These are phyloP conservation scores for Candida anglica DNA, from an alignment of 805 yeast genomes.

Conservation along the genomic window DNA sequence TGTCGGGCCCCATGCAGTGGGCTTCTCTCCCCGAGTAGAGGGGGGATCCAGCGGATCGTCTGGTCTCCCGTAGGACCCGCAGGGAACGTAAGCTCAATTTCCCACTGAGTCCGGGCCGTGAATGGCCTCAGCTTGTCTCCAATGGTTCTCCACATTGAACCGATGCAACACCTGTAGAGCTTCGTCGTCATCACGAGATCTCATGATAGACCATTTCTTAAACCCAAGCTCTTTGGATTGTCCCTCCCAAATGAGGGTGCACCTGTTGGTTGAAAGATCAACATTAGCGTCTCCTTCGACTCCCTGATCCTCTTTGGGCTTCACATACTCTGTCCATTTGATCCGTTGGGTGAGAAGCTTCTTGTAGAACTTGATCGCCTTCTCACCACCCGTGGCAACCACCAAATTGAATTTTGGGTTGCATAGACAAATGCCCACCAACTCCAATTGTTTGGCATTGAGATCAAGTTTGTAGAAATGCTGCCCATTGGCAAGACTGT, in stretches of 20 bases:
- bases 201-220: conserved; percentile 65
- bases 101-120: too few species aligned
- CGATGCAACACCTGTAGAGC: conserved; percentile 45
- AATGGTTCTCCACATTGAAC: conserved; percentile 56
- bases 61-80: too few species aligned
- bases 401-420: conserved; percentile 50
- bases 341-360: conserved; percentile 60
- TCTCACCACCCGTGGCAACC: conserved; percentile 71
- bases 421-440: conserved; percentile 60
- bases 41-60: too few species aligned
- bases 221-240: conserved; percentile 50
- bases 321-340: conserved; percentile 59
- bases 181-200: conserved; percentile 47
- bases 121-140: conserved; percentile 46
- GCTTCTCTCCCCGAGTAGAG: too few species aligned
- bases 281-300: conserved; percentile 4
- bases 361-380: conserved; percentile 57
- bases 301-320: conserved; percentile 21
- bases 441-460: conserved; percentile 69
- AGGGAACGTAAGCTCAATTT: too few species aligned
- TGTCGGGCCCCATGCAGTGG: too few species aligned
- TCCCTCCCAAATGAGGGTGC: conserved; percentile 70
- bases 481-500: conserved; percentile 54
- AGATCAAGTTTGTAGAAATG: conserved; percentile 72
- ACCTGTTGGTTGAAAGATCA: conserved; percentile 41